A percentile compares a stretch with the other conserved stretches of the same genome.
These are phyloP conservation scores for Xylariaceae sp. DNA, from an alignment of 2,329 filamentous ascomycete genomes.

Conservation along the genomic window DNA sequence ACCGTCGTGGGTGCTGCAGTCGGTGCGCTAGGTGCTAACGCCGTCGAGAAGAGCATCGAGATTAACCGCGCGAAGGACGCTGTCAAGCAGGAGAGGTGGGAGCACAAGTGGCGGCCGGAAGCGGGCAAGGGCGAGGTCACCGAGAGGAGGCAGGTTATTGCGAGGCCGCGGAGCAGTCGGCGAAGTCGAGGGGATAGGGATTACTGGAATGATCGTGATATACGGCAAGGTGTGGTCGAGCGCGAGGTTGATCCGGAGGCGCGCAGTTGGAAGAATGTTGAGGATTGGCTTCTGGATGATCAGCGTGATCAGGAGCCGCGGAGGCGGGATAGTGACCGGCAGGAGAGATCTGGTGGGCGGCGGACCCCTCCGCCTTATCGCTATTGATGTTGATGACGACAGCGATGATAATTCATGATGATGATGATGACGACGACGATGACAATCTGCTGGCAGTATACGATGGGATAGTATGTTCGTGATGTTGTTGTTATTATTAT, in stretches of 20 bases:
- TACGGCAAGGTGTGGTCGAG: constrained; percentile 18
- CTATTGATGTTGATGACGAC: neutral
- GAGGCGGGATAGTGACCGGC: neutral
- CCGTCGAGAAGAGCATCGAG: constrained; percentile 31
- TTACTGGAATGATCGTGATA: constrained; percentile 15
- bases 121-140: constrained; percentile 6
- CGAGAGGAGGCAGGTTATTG: constrained; percentile 21
- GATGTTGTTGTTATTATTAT: too few species aligned
- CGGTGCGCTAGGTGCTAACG: constrained; percentile 50
- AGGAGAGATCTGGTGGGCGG: neutral
- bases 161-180: constrained; percentile 20
- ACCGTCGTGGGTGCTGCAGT: constrained; percentile 53
- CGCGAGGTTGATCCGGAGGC: constrained; percentile 29
- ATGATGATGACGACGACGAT: too few species aligned
- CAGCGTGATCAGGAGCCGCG: neutral
- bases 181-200: constrained; percentile 18
- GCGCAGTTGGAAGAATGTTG: constrained; percentile 31
- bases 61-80: constrained; percentile 25
- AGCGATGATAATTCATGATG: too few species aligned
- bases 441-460: too few species aligned
- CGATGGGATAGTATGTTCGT: too few species aligned
- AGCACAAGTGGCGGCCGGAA: constrained; percentile 22
- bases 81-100: constrained; percentile 24
- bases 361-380: neutral
- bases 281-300: constrained; percentile 31